Evolutionary conservation across 495 filamentous ascomycete genomes (phyloP).

Genomic region (Annulohypoxylon maeteangense): DNA sequence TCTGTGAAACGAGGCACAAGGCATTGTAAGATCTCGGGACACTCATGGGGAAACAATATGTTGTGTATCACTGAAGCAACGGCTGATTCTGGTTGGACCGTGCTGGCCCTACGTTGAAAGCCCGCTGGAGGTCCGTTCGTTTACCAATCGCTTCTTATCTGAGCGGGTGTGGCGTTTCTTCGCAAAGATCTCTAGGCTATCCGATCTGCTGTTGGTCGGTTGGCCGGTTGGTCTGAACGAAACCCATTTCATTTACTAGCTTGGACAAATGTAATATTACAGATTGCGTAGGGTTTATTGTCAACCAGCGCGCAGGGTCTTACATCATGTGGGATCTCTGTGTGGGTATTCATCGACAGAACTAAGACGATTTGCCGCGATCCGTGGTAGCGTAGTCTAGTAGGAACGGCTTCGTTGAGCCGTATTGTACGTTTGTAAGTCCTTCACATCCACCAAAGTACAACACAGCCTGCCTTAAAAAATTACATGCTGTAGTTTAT

Average conservation of each 20-base stretch:
- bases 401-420: not conserved
- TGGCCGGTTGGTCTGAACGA: slow-evolving; percentile 14
- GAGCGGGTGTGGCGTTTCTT: slow-evolving; percentile 26
- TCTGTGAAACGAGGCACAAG: slow-evolving; percentile 15
- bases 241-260: not conserved
- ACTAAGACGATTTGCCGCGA: slow-evolving; percentile 30
- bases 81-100: slow-evolving; percentile 5
- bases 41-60: not conserved
- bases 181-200: not conserved
- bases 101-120: not conserved
- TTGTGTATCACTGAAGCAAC: slow-evolving; percentile 25
- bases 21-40: slow-evolving; percentile 22
- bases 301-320: slow-evolving; percentile 37
- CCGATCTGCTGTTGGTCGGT: slow-evolving; percentile 21
- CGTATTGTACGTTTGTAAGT: slow-evolving; percentile 29
- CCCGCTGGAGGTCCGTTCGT: not conserved
- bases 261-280: slow-evolving; percentile 9
- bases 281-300: slow-evolving; percentile 20
- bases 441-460: slow-evolving; percentile 13
- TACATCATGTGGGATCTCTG: slow-evolving; percentile 30
- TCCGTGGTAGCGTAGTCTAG: slow-evolving; percentile 10
- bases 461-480: slow-evolving; percentile 25
- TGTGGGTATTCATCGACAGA: slow-evolving; percentile 32
- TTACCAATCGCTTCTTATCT: slow-evolving; percentile 19
- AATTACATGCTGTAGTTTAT: slow-evolving; percentile 15